These are phyloP conservation scores for Piedraia hortae DNA, from an alignment of 2,329 filamentous ascomycete species.

Conservation along the genomic window DNA sequence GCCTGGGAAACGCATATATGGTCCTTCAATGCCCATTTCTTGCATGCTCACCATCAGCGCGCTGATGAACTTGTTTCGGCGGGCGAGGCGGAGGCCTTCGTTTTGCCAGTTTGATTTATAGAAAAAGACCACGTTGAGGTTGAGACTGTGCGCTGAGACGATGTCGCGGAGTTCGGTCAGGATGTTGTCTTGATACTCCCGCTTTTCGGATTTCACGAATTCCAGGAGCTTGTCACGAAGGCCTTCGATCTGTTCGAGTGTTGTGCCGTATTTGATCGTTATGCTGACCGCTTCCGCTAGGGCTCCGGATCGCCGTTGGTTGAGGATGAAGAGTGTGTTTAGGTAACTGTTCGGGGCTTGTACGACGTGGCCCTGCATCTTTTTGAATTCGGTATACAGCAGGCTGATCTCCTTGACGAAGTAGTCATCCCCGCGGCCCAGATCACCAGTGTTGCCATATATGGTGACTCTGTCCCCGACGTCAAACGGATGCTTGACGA, in stretches of 20 bases:
- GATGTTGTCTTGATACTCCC: constrained; percentile 67
- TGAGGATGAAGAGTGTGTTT: constrained; percentile 71
- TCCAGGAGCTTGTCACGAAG: constrained; percentile 57
- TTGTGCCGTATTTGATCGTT: constrained; percentile 68
- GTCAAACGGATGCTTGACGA: constrained; percentile 92
- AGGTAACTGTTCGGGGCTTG: constrained; percentile 86
- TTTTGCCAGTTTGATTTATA: constrained; percentile 97
- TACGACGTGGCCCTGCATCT: constrained; percentile 89
- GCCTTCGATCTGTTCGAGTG: constrained; percentile 52
- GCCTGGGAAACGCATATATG: constrained; percentile 43
- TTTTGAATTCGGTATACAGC: constrained; percentile 92
- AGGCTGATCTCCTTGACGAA: constrained; percentile 87
- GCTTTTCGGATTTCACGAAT: constrained; percentile 62
- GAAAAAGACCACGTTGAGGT: constrained; percentile 82
- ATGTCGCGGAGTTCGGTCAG: constrained; percentile 61
- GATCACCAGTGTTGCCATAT: constrained; percentile 66
- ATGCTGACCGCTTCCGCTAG: constrained; percentile 68
- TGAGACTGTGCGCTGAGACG: constrained; percentile 59
- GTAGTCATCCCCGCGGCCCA: constrained; percentile 64
- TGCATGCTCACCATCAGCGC: constrained; percentile 71
- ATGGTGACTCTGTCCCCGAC: constrained; percentile 80
- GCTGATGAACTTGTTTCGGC: constrained; percentile 83
- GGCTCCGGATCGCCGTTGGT: constrained; percentile 70
- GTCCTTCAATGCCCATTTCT: constrained; percentile 61
- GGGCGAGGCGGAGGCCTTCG: constrained; percentile 62